These are phyloP conservation scores for Fusarium transvaalense DNA, from an alignment of 2,329 filamentous ascomycete species.

Conservation along the genomic window DNA sequence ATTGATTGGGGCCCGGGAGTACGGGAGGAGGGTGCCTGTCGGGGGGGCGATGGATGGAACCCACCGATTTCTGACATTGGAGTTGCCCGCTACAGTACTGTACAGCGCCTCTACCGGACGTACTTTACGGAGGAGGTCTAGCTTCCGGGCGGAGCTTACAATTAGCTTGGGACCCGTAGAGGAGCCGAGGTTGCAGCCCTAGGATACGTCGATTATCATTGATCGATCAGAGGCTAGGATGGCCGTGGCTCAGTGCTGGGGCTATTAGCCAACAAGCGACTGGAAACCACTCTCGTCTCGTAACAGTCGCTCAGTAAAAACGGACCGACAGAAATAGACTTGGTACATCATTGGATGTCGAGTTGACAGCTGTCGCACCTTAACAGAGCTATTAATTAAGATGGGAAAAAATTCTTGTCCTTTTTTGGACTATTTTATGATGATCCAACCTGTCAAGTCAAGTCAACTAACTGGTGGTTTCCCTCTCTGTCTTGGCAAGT, in stretches of 20 bases:
- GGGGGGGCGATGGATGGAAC: neutral
- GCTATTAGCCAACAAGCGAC: conserved; percentile 13
- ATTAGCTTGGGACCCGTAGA: conserved; percentile 1
- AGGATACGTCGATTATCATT: conserved; percentile 25
- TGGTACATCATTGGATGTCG: conserved; percentile 15
- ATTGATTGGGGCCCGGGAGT: conserved; percentile 15
- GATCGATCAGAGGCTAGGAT: conserved; percentile 32
- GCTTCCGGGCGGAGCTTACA: conserved; percentile 18
- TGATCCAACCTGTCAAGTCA: neutral
- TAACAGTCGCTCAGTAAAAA: conserved; percentile 4
- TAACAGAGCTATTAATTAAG: conserved; percentile 9
- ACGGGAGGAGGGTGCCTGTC: conserved; percentile 5
- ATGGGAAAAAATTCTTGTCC: conserved; percentile 1
- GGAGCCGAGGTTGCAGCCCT: conserved; percentile 16
- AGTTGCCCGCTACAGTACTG: too few relatives aligned
- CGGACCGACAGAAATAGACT: conserved; percentile 12
- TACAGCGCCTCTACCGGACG: conserved; percentile 1
- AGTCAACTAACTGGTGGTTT: too few relatives aligned
- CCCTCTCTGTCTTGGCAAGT: neutral
- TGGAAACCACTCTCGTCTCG: conserved; percentile 19
- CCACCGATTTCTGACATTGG: conserved; percentile 7
- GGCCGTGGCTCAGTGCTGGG: conserved; percentile 6
- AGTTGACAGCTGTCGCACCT: conserved; percentile 27
- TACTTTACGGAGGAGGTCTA: conserved; percentile 15
- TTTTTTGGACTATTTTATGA: neutral